Evolutionary conservation across 2,329 filamentous ascomycete genomes (phyloP), one percentile per base, ranked within the genome.

Genomic region (Pseudogymnoascus sp.): DNA sequence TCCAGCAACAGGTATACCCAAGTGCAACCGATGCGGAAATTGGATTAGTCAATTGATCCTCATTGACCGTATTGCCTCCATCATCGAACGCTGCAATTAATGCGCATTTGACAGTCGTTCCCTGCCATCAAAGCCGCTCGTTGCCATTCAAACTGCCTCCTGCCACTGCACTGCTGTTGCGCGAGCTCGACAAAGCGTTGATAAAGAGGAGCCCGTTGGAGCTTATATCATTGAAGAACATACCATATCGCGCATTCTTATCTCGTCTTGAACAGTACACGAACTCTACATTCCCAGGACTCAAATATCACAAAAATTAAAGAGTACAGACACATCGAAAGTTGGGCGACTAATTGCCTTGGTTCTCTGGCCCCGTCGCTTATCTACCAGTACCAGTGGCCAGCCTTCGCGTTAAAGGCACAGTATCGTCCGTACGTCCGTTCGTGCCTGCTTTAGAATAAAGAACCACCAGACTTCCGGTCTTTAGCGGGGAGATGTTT

Each of bases 401-500:
- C 29, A 4, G 10, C 19, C n/a, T 55, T 33, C 29, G 8, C 29
- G 26, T 55, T 55, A 55, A 55, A 19, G n/a, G n/a, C 49, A 55
- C 49, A 19, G 7, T 19, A 33, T 55, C n/a, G 26, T 52, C n/a
- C n/a, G 21, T 14, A 5, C 5, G 6, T 16, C 37, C 37, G 16
- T 52, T 55, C 26, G n/a, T 55, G 49, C 49, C 45, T 33, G 29
- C 45, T 55, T 7, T 55, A 55, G 10, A 55, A 55, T 19, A 55
- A 55, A 16, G 45, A 55, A 33, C 45, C 26, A 29, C 26, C 26
- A 52, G 8, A 55, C 26, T 55, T 55, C 45, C 45, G 19, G 45
- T 55, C 45, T 55, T 55, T 55, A 19, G 45, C 45, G 45, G 45
- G 58, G 58, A 60, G 58, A 39, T 60, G 58, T 60, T 23, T 41